phyloP scores from a whole-genome alignment of 345 rosid genomes.

The Lagerstroemia speciosa region DNA sequence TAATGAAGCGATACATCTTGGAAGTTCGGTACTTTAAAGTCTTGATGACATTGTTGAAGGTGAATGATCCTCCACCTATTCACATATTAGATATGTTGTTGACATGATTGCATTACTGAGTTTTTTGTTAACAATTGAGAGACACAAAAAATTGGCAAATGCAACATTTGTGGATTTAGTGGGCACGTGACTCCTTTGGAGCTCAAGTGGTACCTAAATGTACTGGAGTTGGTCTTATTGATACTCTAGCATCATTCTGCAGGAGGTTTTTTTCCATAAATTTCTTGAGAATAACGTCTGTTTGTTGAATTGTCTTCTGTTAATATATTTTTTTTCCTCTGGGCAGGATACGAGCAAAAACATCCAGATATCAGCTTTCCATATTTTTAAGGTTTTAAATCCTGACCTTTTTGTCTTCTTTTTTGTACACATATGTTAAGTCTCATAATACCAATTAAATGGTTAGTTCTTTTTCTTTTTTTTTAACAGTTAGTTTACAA shows the following conservation, averaged over 20 bases:
- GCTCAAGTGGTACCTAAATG: not conserved
- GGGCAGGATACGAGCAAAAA: slow-evolving; percentile 92
- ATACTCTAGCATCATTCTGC: not conserved
- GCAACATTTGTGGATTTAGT: not conserved
- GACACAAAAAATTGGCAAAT: not conserved
- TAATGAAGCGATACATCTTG: slow-evolving; percentile 84
- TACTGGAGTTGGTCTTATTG: not conserved
- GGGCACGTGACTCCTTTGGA: not conserved
- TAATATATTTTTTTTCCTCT: slow-evolving; percentile 20
- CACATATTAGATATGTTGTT: too few relatives aligned
- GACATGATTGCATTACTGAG: too few relatives aligned
- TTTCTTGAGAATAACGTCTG: not conserved
- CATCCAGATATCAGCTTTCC: slow-evolving; percentile 84
- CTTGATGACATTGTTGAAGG: slow-evolving; percentile 88
- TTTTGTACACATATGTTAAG: slow-evolving; percentile 9
- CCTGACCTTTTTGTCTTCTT: slow-evolving; percentile 48
- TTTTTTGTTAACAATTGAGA: too few relatives aligned
- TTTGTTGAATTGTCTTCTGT: not conserved
- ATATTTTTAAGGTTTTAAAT: slow-evolving; percentile 75
- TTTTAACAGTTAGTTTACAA: slow-evolving; percentile 46
- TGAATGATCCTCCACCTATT: slow-evolving; percentile 7
- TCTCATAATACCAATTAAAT: slow-evolving; percentile 29
- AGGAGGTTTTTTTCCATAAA: not conserved
- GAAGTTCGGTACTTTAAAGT: slow-evolving; percentile 87
- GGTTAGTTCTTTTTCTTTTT: slow-evolving; percentile 12